Evolutionary conservation across 106 monocot species (phyloP).

Genomic region (Xerophyta viscosa): DNA sequence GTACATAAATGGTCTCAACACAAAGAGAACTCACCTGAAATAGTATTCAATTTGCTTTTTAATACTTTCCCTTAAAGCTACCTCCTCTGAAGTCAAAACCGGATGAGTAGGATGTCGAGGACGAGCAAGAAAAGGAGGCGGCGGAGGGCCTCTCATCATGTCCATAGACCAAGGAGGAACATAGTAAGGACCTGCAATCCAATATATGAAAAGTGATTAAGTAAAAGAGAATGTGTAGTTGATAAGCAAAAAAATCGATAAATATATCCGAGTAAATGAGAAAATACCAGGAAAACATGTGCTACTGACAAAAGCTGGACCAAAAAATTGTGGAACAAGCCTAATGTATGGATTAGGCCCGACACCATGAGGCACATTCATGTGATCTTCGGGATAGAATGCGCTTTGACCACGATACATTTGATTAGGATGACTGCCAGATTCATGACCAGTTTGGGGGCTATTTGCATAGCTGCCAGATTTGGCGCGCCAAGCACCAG

Average conservation of each 20-base stretch:
- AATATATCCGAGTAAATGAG: neutral
- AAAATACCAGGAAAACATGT: slow-evolving; percentile 61
- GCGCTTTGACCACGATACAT: slow-evolving; percentile 31
- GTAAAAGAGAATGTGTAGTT: neutral
- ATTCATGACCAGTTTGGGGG: slow-evolving; percentile 30
- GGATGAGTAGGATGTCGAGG: slow-evolving; percentile 23
- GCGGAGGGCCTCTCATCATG: slow-evolving; percentile 40
- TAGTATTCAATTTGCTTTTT: slow-evolving; percentile 81
- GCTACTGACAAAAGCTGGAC: slow-evolving; percentile 50
- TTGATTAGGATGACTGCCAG: slow-evolving; percentile 31
- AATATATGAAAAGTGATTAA: neutral
- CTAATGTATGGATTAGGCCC: slow-evolving; percentile 49
- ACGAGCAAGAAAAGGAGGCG: slow-evolving; percentile 33
- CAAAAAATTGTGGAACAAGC: slow-evolving; percentile 41
- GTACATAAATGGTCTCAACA: too few relatives aligned
- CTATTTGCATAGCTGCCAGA: slow-evolving; percentile 26
- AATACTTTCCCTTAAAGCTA: slow-evolving; percentile 44
- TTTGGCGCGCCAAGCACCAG: slow-evolving; percentile 41
- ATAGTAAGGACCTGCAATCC: slow-evolving; percentile 54
- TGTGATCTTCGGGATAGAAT: slow-evolving; percentile 39
- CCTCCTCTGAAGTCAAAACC: slow-evolving; percentile 20
- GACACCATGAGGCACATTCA: slow-evolving; percentile 46
- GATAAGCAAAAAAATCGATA: neutral
- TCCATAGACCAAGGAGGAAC: slow-evolving; percentile 47
- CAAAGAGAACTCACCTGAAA: slow-evolving; percentile 55